Evolutionary conservation across 202 grass and related monocot species (phyloP).

Genomic region (Elaeis oleifera): DNA sequence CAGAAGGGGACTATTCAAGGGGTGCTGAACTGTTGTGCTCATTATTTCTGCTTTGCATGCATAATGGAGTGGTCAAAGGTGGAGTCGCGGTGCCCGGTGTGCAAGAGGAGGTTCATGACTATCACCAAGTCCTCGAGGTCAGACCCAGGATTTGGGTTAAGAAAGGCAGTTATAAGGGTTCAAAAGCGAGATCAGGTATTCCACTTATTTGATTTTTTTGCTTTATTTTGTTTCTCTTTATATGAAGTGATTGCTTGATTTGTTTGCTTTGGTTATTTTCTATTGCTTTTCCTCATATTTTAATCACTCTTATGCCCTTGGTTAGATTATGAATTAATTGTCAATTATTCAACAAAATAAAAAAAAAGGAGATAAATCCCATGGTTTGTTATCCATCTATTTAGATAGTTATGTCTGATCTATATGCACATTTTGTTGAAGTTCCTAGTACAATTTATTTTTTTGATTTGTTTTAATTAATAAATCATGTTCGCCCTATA

Average conservation of each 20-base stretch:
- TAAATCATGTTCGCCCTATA: too few relatives aligned
- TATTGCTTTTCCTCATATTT: too few relatives aligned
- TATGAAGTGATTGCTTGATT: too few relatives aligned
- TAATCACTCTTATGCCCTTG: too few relatives aligned
- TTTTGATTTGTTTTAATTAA: too few relatives aligned
- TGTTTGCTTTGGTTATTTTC: too few relatives aligned
- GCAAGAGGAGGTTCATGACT: slow-evolving; percentile 72
- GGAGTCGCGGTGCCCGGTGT: slow-evolving; percentile 84
- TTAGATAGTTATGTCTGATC: neutral
- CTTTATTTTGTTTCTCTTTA: too few relatives aligned
- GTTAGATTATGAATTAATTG: too few relatives aligned
- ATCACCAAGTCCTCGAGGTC: slow-evolving; percentile 81
- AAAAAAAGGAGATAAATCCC: too few relatives aligned
- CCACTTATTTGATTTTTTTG: slow-evolving; percentile 1
- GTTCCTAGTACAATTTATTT: too few relatives aligned
- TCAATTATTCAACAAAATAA: too few relatives aligned
- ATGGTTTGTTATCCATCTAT: too few relatives aligned
- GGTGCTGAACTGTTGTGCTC: slow-evolving; percentile 68
- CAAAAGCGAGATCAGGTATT: slow-evolving; percentile 87
- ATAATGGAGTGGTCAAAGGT: slow-evolving; percentile 95
- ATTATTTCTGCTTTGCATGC: slow-evolving; percentile 89
- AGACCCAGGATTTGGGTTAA: slow-evolving; percentile 40
- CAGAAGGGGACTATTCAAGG: slow-evolving; percentile 61
- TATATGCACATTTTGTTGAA: slow-evolving; percentile 1
- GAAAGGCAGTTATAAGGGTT: slow-evolving; percentile 65